These are phyloP conservation scores for Penicillium sp. DNA, from an alignment of 2,329 filamentous ascomycete species.

Conservation along the genomic window DNA sequence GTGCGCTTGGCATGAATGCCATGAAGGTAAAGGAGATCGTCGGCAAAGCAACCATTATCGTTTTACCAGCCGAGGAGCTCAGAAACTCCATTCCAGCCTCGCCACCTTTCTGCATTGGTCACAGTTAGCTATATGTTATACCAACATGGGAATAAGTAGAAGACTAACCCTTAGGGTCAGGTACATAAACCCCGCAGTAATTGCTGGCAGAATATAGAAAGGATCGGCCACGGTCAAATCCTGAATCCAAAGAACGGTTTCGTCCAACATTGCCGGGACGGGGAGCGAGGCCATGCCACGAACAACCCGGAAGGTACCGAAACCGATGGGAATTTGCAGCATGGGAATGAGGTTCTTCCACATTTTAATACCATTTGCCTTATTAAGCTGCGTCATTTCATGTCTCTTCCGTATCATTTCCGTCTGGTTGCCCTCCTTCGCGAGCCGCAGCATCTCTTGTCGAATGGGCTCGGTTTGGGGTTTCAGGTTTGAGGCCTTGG, in stretches of 20 bases:
- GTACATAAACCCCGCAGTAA: slow-evolving; percentile 62
- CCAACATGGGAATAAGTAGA: not conserved
- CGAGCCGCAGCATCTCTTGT: slow-evolving; percentile 56
- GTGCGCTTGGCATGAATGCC: slow-evolving; percentile 56
- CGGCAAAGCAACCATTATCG: slow-evolving; percentile 55
- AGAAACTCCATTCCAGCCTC: slow-evolving; percentile 41
- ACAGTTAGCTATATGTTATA: not conserved
- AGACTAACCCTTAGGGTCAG: slow-evolving; percentile 61
- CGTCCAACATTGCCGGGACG: slow-evolving; percentile 75
- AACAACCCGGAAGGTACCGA: slow-evolving; percentile 78
- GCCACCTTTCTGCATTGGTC: slow-evolving; percentile 39
- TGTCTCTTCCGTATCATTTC: slow-evolving; percentile 52
- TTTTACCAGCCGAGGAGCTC: slow-evolving; percentile 33
- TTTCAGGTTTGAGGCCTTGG: slow-evolving; percentile 65
- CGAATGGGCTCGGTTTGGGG: slow-evolving; percentile 62
- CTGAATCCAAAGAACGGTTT: slow-evolving; percentile 75
- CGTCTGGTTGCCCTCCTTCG: slow-evolving; percentile 50
- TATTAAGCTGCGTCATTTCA: slow-evolving; percentile 58
- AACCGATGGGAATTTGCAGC: slow-evolving; percentile 72
- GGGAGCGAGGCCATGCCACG: slow-evolving; percentile 76
- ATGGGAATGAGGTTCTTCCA: slow-evolving; percentile 60
- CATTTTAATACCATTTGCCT: slow-evolving; percentile 58
- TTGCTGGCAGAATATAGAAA: slow-evolving; percentile 71
- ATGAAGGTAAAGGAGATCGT: slow-evolving; percentile 59
- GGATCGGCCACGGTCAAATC: slow-evolving; percentile 81